Evolutionary conservation across 129 eudicot genomes (phyloP).

Genomic region (Chrysanthemum lavandulifolium): DNA sequence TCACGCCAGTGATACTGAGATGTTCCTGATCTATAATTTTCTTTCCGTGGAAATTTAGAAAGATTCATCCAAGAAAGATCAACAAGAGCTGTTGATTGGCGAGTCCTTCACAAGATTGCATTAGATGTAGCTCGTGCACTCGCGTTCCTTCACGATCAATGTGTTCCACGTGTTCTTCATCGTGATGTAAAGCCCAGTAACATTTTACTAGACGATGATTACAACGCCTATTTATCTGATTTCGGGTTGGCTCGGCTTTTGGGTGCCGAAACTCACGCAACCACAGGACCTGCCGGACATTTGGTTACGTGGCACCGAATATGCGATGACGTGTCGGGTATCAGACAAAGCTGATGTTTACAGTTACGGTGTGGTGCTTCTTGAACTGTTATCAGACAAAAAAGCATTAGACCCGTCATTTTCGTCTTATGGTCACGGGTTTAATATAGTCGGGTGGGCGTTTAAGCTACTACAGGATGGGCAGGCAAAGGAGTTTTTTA

Average conservation of each 20-base stretch:
- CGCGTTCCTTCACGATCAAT: constrained; percentile 80
- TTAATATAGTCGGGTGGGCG: constrained; percentile 83
- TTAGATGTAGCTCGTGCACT: constrained; percentile 77
- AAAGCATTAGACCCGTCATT: constrained; percentile 84
- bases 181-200: constrained; percentile 88
- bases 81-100: constrained; percentile 67
- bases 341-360: constrained; percentile 92
- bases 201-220: constrained; percentile 68
- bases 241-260: constrained; percentile 75
- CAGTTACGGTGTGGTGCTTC: constrained; percentile 82
- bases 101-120: constrained; percentile 74
- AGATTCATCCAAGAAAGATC: constrained; percentile 76
- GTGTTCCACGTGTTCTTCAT: constrained; percentile 80
- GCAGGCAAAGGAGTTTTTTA: constrained; percentile 80
- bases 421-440: constrained; percentile 74
- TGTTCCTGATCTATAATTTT: constrained; percentile 73
- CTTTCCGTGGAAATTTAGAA: constrained; percentile 67
- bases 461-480: constrained; percentile 71
- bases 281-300: constrained; percentile 88
- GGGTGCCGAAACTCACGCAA: constrained; percentile 85
- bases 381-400: constrained; percentile 80
- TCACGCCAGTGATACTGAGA: constrained; percentile 73
- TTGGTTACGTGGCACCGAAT: constrained; percentile 87
- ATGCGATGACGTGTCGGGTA: constrained; percentile 92
- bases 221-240: constrained; percentile 70